These are phyloP conservation scores for Allomyces macrogynus DNA, from an alignment of 192 early-diverging fungal genomes.

Conservation along the genomic window DNA sequence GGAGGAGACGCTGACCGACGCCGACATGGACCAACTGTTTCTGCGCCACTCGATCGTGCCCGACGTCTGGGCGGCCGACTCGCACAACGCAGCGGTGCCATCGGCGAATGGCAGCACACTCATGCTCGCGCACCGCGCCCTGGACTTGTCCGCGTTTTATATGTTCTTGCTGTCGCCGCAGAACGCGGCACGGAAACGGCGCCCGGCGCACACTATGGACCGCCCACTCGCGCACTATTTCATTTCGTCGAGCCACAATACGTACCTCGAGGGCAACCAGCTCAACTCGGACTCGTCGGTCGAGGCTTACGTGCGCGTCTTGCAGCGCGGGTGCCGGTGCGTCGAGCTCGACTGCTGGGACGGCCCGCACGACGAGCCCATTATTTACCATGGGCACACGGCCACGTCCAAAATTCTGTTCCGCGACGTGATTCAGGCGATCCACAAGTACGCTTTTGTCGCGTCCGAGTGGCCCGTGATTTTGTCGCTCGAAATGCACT, in stretches of 20 bases:
- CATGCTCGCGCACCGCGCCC: constrained; percentile 18
- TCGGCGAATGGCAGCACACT: neutral
- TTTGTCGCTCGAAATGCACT: constrained; percentile 67
- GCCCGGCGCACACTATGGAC: constrained; percentile 42
- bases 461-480: constrained; percentile 63
- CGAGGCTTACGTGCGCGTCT: constrained; percentile 68
- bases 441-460: constrained; percentile 67
- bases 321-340: constrained; percentile 71
- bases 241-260: constrained; percentile 77
- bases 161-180: constrained; percentile 41
- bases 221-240: constrained; percentile 58
- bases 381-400: constrained; percentile 68
- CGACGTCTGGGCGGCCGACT: too few relatives aligned
- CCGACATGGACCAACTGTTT: neutral
- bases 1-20: constrained; percentile 10
- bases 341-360: constrained; percentile 89
- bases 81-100: too few relatives aligned
- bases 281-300: constrained; percentile 54
- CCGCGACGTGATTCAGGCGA: constrained; percentile 60
- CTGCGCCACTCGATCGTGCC: too few relatives aligned
- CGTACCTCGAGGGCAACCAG: constrained; percentile 71
- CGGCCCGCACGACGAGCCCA: constrained; percentile 49
- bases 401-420: constrained; percentile 62
- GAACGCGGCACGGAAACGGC: constrained; percentile 26
- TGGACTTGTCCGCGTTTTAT: constrained; percentile 25